phyloP scores from a whole-genome alignment of 2,329 filamentous ascomycete genomes.

The Myriosclerotinia scirpicola region DNA sequence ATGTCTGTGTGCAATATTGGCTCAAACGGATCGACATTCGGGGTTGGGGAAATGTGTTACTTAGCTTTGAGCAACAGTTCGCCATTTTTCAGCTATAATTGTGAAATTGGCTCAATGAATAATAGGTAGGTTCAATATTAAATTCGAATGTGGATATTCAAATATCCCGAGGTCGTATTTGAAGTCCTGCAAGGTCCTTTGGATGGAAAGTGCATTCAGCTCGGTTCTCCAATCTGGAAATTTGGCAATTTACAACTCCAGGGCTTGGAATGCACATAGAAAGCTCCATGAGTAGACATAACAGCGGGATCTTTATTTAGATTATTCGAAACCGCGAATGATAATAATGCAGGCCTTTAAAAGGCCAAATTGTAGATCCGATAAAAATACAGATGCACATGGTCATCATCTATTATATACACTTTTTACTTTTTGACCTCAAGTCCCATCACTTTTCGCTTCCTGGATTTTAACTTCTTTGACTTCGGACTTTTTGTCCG shows the following conservation, averaged over 20 bases:
- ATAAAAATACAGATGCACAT: slow-evolving; percentile 25
- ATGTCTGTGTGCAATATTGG: slow-evolving; percentile 5
- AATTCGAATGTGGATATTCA: too few species aligned
- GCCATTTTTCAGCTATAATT: background rate
- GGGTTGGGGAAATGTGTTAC: background rate
- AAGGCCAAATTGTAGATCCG: slow-evolving; percentile 8
- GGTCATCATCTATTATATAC: slow-evolving; percentile 25
- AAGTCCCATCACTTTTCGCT: slow-evolving; percentile 21
- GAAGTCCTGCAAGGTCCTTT: background rate
- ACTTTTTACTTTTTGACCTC: slow-evolving; percentile 21
- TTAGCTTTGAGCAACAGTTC: background rate
- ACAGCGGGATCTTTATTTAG: background rate
- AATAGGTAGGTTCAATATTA: too few species aligned
- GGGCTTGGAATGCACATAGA: slow-evolving; percentile 3
- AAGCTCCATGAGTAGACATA: background rate
- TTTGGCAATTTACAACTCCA: too few species aligned
- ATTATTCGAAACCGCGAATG: background rate
- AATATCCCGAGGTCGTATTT: background rate
- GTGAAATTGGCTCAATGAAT: background rate
- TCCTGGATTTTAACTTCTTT: slow-evolving; percentile 28
- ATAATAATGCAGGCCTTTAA: background rate
- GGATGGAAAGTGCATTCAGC: background rate
- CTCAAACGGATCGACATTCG: background rate
- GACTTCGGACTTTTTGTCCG: slow-evolving; percentile 25
- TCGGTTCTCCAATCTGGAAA: background rate